These are phyloP conservation scores for Spathaspora passalidarum DNA, from an alignment of 805 yeast species.

Conservation along the genomic window DNA sequence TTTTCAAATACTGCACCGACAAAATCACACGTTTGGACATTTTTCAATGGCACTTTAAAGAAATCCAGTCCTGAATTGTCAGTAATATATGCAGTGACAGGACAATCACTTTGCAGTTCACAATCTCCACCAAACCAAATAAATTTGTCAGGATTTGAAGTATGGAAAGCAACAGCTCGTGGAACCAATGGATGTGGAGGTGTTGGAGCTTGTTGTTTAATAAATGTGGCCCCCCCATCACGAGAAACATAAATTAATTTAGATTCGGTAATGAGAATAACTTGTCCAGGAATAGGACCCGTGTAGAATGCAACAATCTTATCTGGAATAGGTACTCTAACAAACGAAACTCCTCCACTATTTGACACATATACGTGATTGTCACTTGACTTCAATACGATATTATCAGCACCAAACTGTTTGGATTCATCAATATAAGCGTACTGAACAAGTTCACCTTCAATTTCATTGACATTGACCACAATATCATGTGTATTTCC, in stretches of 20 bases:
- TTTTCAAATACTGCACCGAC: constrained; percentile 52
- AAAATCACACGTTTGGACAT: constrained; percentile 63
- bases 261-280: constrained; percentile 49
- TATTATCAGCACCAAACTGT: constrained; percentile 30
- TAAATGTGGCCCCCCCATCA: constrained; percentile 65
- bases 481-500: constrained; percentile 25
- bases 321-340: constrained; percentile 27
- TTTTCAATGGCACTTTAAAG: constrained; percentile 44
- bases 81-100: constrained; percentile 57
- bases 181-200: constrained; percentile 35
- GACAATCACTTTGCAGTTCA: constrained; percentile 58
- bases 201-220: constrained; percentile 47
- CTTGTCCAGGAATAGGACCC: constrained; percentile 58
- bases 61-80: constrained; percentile 67
- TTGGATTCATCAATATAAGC: constrained; percentile 56
- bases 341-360: constrained; percentile 45
- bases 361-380: constrained; percentile 58
- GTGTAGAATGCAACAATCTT: constrained; percentile 34
- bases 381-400: constrained; percentile 56
- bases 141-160: constrained; percentile 51
- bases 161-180: constrained; percentile 59
- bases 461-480: constrained; percentile 42
- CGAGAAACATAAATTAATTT: constrained; percentile 54
- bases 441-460: constrained; percentile 53
- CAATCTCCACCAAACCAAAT: constrained; percentile 72